phyloP scores from a whole-genome alignment of 805 yeast genomes.

The Teunomyces tritomae region DNA sequence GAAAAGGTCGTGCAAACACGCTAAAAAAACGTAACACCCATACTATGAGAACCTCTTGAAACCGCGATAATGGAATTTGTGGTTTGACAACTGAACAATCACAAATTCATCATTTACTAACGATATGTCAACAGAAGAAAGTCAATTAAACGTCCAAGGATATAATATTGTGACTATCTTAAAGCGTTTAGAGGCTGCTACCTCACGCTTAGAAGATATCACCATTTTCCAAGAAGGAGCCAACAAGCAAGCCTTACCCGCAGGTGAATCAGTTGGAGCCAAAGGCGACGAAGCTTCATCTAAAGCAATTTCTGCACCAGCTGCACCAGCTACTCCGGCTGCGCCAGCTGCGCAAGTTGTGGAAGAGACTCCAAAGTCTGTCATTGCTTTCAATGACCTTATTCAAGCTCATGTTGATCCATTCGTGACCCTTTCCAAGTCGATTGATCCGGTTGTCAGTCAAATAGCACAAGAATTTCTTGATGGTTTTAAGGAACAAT shows the following conservation, averaged over 20 bases:
- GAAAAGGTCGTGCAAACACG: background rate
- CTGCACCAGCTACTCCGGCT: slow-evolving; percentile 16
- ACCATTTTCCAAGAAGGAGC: slow-evolving; percentile 73
- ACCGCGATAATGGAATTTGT: background rate
- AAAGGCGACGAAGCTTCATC: background rate
- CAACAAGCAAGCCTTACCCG: slow-evolving; percentile 18
- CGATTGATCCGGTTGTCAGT: slow-evolving; percentile 55
- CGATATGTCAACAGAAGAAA: slow-evolving; percentile 37
- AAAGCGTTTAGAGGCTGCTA: slow-evolving; percentile 82
- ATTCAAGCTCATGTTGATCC: slow-evolving; percentile 55
- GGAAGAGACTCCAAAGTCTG: slow-evolving; percentile 39
- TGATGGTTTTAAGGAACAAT: slow-evolving; percentile 58
- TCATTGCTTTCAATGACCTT: slow-evolving; percentile 54
- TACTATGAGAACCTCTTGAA: background rate
- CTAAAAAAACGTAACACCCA: background rate
- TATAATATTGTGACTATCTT: slow-evolving; percentile 77
- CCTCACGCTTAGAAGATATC: slow-evolving; percentile 87
- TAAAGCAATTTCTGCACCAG: slow-evolving; percentile 2
- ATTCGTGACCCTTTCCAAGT: slow-evolving; percentile 50
- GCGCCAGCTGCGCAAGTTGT: slow-evolving; percentile 14
- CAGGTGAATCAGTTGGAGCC: background rate
- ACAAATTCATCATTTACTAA: background rate
- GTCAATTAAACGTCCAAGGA: slow-evolving; percentile 65
- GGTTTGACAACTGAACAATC: background rate
- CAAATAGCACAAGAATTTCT: slow-evolving; percentile 51